phyloP scores from a whole-genome alignment of 1,284 basidiomycete species.

The Mixia osmundae region DNA sequence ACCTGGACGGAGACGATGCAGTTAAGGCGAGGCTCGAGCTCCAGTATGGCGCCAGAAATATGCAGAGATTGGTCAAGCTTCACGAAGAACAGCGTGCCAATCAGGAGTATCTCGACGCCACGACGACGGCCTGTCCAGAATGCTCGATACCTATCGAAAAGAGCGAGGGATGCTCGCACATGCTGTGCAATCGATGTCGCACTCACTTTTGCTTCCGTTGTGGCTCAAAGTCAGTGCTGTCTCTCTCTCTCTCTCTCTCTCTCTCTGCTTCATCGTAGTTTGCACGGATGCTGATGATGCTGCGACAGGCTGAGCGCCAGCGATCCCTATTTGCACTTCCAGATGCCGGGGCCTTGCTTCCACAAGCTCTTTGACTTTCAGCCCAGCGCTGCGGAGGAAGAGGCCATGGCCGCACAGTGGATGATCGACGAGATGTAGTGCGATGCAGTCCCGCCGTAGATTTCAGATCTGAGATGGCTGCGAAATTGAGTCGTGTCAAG shows the following conservation, averaged over 20 bases:
- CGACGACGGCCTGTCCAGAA: conserved; percentile 41
- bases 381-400: no score
- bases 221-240: conserved; percentile 7
- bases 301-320: conserved; percentile 29
- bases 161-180: conserved; percentile 43
- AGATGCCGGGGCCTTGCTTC: neutral
- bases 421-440: no score
- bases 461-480: no score
- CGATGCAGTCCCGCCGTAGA: no score
- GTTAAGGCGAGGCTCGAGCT: conserved; percentile 32
- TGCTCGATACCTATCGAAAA: conserved; percentile 49
- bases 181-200: conserved; percentile 42
- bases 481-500: no score
- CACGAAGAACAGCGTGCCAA: conserved; percentile 44
- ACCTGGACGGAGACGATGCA: conserved; percentile 31
- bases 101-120: conserved; percentile 35
- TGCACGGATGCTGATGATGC: conserved; percentile 52
- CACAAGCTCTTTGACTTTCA: conserved; percentile 14
- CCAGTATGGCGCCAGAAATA: conserved; percentile 35
- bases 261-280: neutral
- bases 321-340: conserved; percentile 44
- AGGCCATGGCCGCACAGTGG: no score
- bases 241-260: conserved; percentile 1
- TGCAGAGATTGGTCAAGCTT: conserved; percentile 33
- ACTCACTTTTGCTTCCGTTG: conserved; percentile 54